phyloP scores from a whole-genome alignment of 257 asterid genomes.

The Ocimum tenuiflorum region DNA sequence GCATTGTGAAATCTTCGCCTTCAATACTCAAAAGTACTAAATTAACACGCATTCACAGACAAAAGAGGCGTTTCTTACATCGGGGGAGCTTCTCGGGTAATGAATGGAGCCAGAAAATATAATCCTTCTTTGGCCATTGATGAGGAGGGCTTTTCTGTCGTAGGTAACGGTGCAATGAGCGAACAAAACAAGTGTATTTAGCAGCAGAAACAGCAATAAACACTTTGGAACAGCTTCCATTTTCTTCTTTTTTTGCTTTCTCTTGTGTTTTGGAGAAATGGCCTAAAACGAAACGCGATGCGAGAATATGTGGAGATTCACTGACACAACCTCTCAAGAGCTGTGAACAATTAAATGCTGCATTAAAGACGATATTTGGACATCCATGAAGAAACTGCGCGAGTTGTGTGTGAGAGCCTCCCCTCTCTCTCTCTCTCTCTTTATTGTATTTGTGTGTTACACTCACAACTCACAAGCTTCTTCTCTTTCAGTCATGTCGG shows the following conservation, averaged over 20 bases:
- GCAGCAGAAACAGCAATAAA: slow-evolving; percentile 32
- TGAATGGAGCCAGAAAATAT: slow-evolving; percentile 90
- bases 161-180: slow-evolving; percentile 65
- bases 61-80: slow-evolving; percentile 31
- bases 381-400: not conserved
- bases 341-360: slow-evolving; percentile 13
- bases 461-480: not conserved
- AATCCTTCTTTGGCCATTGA: slow-evolving; percentile 75
- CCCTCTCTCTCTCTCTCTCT: not conserved
- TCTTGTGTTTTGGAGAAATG: not conserved
- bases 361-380: slow-evolving; percentile 8
- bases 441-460: not conserved
- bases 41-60: not conserved
- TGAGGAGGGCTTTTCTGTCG: slow-evolving; percentile 60
- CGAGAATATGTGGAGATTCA: slow-evolving; percentile 27
- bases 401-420: not conserved
- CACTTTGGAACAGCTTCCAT: slow-evolving; percentile 47
- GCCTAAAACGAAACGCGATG: slow-evolving; percentile 18
- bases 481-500: slow-evolving; percentile 22
- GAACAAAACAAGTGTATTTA: slow-evolving; percentile 25
- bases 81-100: slow-evolving; percentile 93
- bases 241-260: slow-evolving; percentile 8
- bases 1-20: slow-evolving; percentile 28
- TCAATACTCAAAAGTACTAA: not conserved
- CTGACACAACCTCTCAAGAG: slow-evolving; percentile 20